These are phyloP conservation scores for Ogataea hybrid DNA, from an alignment of 1,139 yeast species.

Conservation along the genomic window DNA sequence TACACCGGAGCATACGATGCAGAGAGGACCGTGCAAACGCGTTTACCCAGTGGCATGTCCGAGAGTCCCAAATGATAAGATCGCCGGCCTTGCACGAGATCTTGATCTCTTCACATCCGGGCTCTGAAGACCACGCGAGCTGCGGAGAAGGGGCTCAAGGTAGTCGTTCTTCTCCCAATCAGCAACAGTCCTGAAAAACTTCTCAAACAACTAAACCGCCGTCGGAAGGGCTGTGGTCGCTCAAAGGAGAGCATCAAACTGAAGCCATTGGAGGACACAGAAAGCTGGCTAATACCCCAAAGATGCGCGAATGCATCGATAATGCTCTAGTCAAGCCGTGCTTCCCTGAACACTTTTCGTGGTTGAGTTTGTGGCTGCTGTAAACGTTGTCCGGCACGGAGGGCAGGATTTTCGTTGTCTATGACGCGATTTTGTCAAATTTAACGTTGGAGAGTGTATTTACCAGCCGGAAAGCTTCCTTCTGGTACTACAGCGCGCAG, in stretches of 20 bases:
- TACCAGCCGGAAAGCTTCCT: slow-evolving; percentile 19
- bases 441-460: slow-evolving; percentile 24
- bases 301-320: slow-evolving; percentile 24
- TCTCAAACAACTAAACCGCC: slow-evolving; percentile 19
- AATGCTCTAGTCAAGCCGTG: slow-evolving; percentile 27
- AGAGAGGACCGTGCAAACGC: slow-evolving; percentile 26
- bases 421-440: slow-evolving; percentile 24
- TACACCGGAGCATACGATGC: slow-evolving; percentile 27
- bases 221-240: slow-evolving; percentile 16
- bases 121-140: slow-evolving; percentile 22
- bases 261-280: slow-evolving; percentile 29
- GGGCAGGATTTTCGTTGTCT: slow-evolving; percentile 28
- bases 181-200: slow-evolving; percentile 23
- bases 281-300: slow-evolving; percentile 29
- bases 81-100: slow-evolving; percentile 29
- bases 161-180: slow-evolving; percentile 15
- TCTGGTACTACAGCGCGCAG: slow-evolving; percentile 22
- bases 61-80: slow-evolving; percentile 31
- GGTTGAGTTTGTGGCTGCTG: slow-evolving; percentile 20
- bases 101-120: slow-evolving; percentile 19
- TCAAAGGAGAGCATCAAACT: slow-evolving; percentile 26
- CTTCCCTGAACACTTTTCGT: slow-evolving; percentile 31
- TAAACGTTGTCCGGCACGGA: slow-evolving; percentile 17
- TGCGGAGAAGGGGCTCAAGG: slow-evolving; percentile 19
- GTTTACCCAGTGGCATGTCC: slow-evolving; percentile 26